Evolutionary conservation across 805 yeast species (phyloP).

Genomic region (Schwanniomyces pseudopolymorphus): DNA sequence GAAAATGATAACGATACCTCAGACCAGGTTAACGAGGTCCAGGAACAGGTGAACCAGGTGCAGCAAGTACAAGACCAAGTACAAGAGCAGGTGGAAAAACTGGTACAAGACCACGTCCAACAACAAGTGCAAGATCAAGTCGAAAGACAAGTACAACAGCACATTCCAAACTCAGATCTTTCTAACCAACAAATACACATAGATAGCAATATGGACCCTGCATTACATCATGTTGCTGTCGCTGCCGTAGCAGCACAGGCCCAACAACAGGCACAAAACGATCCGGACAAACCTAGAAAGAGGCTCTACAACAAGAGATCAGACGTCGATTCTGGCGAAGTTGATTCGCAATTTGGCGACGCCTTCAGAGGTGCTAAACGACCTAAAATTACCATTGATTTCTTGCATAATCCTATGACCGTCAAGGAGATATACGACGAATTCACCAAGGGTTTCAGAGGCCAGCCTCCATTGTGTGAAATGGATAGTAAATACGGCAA

Average conservation of each 20-base stretch:
- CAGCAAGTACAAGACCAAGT: constrained; percentile 15
- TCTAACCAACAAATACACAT: constrained; percentile 14
- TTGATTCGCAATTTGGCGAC: constrained; percentile 4
- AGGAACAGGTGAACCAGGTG: constrained; percentile 19
- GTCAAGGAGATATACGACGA: constrained; percentile 46
- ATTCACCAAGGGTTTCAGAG: constrained; percentile 43
- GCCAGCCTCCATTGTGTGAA: constrained; percentile 42
- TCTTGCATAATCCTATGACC: constrained; percentile 45
- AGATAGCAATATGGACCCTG: constrained; percentile 43
- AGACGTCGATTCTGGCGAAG: constrained; percentile 5
- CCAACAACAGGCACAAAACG: constrained; percentile 9
- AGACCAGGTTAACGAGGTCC: constrained; percentile 19
- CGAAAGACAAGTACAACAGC: constrained; percentile 9
- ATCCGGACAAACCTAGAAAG: constrained; percentile 9
- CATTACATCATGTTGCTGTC: constrained; percentile 38
- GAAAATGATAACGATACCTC: constrained; percentile 16
- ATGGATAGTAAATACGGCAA: constrained; percentile 45
- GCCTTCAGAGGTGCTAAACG: constrained; percentile 19
- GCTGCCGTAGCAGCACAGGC: constrained; percentile 37
- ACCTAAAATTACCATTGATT: constrained; percentile 38
- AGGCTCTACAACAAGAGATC: constrained; percentile 9
- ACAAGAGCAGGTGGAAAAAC: constrained; percentile 4
- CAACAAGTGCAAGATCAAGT: constrained; percentile 8
- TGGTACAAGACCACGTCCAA: constrained; percentile 5
- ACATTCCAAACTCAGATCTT: constrained; percentile 6